Conservation (phyloP, 2,329 filamentous ascomycete genomes). For the Cyphellophora attinorum region DNA sequence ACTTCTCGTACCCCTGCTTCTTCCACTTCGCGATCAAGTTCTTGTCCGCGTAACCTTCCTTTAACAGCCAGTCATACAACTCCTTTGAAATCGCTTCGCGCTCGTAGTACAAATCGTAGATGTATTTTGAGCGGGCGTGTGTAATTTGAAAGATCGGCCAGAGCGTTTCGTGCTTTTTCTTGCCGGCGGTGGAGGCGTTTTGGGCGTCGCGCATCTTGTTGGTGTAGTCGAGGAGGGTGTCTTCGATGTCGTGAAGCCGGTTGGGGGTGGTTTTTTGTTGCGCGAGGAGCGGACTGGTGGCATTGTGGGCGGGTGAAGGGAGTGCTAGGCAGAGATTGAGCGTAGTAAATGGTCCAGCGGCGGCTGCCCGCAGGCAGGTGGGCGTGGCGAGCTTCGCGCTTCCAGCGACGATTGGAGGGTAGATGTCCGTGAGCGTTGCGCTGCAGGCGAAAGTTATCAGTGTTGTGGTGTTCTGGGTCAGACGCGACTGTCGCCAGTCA, state of each 20-base stretch:
- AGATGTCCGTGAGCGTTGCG: no score
- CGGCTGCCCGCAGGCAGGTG: no score
- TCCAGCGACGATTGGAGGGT: no score
- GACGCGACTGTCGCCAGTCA: no score
- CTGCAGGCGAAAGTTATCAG: no score
- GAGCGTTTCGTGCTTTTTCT: slow-evolving; percentile 82
- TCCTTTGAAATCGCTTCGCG: slow-evolving; percentile 89
- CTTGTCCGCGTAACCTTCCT: slow-evolving; percentile 91
- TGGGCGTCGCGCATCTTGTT: slow-evolving; percentile 73
- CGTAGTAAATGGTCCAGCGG: no score
- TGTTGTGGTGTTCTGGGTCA: no score
- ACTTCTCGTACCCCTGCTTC: slow-evolving; percentile 97
- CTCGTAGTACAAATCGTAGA: slow-evolving; percentile 96
- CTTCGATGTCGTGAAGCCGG: slow-evolving; percentile 61
- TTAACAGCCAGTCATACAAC: slow-evolving; percentile 91
- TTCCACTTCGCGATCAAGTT: slow-evolving; percentile 99
- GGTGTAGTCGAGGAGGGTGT: slow-evolving; percentile 56
- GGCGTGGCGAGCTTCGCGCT: no score
- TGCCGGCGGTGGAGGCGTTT: slow-evolving; percentile 67
- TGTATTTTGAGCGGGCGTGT: slow-evolving; percentile 70
- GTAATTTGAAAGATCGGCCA: slow-evolving; percentile 98
- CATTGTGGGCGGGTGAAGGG: slow-evolving; percentile 32
- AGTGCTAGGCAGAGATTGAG: no score
- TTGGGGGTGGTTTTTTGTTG: slow-evolving; percentile 55
- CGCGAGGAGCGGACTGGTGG: slow-evolving; percentile 48